Conservation (phyloP, 2,329 filamentous ascomycete genomes). For the Furcasterigmium sp. region DNA sequence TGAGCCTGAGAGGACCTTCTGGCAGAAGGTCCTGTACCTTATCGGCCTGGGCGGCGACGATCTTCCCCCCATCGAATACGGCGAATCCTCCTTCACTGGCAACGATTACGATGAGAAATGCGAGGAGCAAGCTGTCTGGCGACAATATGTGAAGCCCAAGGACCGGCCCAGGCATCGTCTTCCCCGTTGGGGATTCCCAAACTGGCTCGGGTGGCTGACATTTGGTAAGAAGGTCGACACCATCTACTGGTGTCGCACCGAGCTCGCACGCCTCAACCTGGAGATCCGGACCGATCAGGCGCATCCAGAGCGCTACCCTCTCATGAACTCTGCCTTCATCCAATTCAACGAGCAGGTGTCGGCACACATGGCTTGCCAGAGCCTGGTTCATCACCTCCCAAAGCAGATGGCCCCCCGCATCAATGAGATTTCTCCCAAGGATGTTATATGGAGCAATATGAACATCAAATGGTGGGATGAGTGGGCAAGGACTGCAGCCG, state of each 20-base stretch:
- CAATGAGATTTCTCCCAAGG: conserved; percentile 88
- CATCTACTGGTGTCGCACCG: conserved; percentile 83
- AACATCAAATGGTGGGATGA: conserved; percentile 91
- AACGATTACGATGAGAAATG: conserved; percentile 49
- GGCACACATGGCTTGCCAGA: conserved; percentile 96
- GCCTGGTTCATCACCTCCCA: conserved; percentile 83
- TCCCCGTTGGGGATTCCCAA: conserved; percentile 49
- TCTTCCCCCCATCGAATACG: conserved; percentile 46
- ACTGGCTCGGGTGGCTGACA: conserved; percentile 75
- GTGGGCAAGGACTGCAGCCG: conserved; percentile 65
- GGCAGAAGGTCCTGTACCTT: conserved; percentile 42
- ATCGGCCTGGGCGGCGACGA: conserved; percentile 42
- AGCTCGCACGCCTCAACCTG: conserved; percentile 80
- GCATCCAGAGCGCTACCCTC: conserved; percentile 76
- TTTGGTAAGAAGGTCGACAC: conserved; percentile 82
- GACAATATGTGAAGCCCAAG: conserved; percentile 72
- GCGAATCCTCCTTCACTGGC: conserved; percentile 58
- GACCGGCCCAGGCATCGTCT: conserved; percentile 82
- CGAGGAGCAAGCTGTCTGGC: conserved; percentile 61
- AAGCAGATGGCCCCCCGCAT: conserved; percentile 88
- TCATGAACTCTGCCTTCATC: conserved; percentile 96
- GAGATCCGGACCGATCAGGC: conserved; percentile 91
- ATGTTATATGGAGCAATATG: conserved; percentile 97
- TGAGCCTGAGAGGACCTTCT: conserved; percentile 40
- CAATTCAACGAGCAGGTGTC: conserved; percentile 98